Evolutionary conservation across 2,329 filamentous ascomycete genomes (phyloP).

Genomic region (Colletotrichum liriopes): DNA sequence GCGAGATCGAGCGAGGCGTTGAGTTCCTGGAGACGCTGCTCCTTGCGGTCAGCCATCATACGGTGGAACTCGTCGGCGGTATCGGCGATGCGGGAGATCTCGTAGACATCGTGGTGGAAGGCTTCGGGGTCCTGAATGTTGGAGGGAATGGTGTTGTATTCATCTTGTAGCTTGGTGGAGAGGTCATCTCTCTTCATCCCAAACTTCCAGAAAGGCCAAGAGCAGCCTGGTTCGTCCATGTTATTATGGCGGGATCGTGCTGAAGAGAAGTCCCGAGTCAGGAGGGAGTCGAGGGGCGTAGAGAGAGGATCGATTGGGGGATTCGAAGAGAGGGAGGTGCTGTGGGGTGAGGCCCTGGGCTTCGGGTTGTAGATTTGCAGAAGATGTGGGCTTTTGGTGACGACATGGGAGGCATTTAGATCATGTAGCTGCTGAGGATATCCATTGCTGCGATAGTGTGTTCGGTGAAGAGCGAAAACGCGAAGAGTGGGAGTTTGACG

Average conservation of each 20-base stretch:
- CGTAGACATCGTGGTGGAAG: conserved; percentile 74
- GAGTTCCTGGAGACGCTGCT: conserved; percentile 68
- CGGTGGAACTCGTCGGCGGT: conserved; percentile 69
- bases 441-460: conserved; percentile 21
- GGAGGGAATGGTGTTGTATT: conserved; percentile 72
- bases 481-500: conserved; percentile 14
- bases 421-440: neutral
- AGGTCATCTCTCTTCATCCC: conserved; percentile 73
- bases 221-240: conserved; percentile 70
- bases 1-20: conserved; percentile 71
- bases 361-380: conserved; percentile 21
- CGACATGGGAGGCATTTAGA: conserved; percentile 40
- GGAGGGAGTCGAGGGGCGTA: conserved; percentile 9
- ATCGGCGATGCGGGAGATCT: conserved; percentile 67
- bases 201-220: conserved; percentile 76
- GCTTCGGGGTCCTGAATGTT: conserved; percentile 72
- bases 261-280: neutral
- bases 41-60: conserved; percentile 68
- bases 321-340: conserved; percentile 17
- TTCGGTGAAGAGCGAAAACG: conserved; percentile 2
- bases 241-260: conserved; percentile 18
- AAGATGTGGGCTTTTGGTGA: conserved; percentile 6
- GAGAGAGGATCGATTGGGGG: conserved; percentile 6
- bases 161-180: conserved; percentile 70
- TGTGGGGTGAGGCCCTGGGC: conserved; percentile 31